Conservation (phyloP, 257 asterid species). For the Solanum etuberosum region DNA sequence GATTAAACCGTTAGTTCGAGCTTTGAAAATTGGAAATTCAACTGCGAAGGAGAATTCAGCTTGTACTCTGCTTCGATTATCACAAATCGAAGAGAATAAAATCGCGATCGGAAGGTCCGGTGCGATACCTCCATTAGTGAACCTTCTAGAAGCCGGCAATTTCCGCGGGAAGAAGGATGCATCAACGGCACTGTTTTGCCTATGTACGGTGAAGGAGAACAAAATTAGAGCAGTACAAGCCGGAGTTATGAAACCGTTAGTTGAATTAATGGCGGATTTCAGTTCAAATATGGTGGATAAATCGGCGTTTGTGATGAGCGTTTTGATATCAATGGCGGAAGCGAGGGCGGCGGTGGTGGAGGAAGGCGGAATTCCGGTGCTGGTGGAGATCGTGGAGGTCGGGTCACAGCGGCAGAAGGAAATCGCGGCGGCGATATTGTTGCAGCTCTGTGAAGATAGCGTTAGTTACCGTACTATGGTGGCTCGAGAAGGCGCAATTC, state of each 20-base stretch:
- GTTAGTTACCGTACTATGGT: constrained; percentile 68
- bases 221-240: constrained; percentile 69
- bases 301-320: constrained; percentile 63
- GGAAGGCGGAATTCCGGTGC: constrained; percentile 92
- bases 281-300: constrained; percentile 92
- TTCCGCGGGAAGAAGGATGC: constrained; percentile 83
- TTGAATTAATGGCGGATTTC: constrained; percentile 89
- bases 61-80: constrained; percentile 68
- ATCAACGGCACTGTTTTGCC: constrained; percentile 71
- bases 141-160: constrained; percentile 53
- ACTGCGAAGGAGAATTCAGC: constrained; percentile 85
- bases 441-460: constrained; percentile 69
- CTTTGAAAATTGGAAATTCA: constrained; percentile 46
- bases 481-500: constrained; percentile 96
- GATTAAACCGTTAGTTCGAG: constrained; percentile 58
- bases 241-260: constrained; percentile 82
- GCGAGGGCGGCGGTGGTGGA: constrained; percentile 78
- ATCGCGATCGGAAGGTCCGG: constrained; percentile 67
- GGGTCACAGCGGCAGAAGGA: constrained; percentile 96
- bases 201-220: constrained; percentile 80
- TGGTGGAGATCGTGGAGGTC: constrained; percentile 90
- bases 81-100: constrained; percentile 59
- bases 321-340: constrained; percentile 53
- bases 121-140: constrained; percentile 69
- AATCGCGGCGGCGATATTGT: constrained; percentile 64